Conservation (phyloP, 108 stramenopile species). For the Nannochloropsis oceanica region DNA sequence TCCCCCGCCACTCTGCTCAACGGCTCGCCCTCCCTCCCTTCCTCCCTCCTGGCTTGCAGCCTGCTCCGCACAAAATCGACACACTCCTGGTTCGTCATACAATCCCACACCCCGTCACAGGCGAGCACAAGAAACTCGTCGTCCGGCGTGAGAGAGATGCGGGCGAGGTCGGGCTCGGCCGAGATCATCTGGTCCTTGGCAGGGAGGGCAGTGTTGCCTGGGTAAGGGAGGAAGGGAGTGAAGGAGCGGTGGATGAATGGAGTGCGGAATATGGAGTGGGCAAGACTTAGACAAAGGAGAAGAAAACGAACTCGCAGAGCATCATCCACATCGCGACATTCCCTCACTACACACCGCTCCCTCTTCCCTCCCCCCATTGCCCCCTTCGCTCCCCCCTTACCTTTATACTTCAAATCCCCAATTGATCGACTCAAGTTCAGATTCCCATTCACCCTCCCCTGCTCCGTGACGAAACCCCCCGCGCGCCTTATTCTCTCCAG, state of each 20-base stretch:
- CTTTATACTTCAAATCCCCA: conserved; percentile 92
- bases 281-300: no score
- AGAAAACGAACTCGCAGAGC: background rate
- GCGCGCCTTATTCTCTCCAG: conserved; percentile 4
- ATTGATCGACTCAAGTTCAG: conserved; percentile 80
- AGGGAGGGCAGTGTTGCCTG: background rate
- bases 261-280: no score
- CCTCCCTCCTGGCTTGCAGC: background rate
- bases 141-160: conserved; percentile 13
- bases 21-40: background rate
- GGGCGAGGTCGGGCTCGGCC: conserved; percentile 36
- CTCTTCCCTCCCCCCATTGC: background rate
- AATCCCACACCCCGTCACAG: conserved; percentile 57
- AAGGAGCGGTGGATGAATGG: no score
- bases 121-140: conserved; percentile 45
- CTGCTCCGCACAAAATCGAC: background rate
- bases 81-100: conserved; percentile 59
- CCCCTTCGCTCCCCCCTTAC: background rate
- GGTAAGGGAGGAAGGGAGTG: background rate
- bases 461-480: conserved; percentile 12
- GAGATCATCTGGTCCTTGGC: conserved; percentile 40
- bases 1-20: conserved; percentile 6
- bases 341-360: background rate
- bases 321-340: background rate
- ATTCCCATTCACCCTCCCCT: conserved; percentile 81